Base-by-base conservation (phyloP, 352 stramenopile genomes). In the Pythium guiyangense region DNA sequence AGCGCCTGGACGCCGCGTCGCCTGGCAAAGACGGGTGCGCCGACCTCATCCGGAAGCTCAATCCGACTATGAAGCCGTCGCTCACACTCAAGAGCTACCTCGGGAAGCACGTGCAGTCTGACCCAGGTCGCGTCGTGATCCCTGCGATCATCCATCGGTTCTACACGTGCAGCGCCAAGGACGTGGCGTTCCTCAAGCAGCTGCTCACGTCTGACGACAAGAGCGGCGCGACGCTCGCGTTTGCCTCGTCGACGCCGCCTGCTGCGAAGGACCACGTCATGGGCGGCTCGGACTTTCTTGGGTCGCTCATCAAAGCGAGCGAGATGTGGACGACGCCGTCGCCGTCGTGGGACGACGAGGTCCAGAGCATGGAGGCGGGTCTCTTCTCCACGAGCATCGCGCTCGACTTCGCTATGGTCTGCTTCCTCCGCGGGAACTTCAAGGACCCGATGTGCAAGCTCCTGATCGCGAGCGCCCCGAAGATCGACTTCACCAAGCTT, bases 281-380 rank as follows among this genome's bases (percentile, higher is more conserved):
- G 39, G 35, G 51, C 17, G 26, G 48, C 22, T 67, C 63, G 1
- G 15, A 39, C 5, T 55, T 73, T 31, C 55, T 73, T 2, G 54
- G 58, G 17, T 39, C 51, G 25, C 44, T 73, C 5, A 73, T 73
- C 57, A 60, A 67, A 31, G 54, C 52, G 17, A n/a, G n/a, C n/a
- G 62, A 73, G 45, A 60, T 71, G 56, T 73, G 66, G 66, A 48
- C 42, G 14, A 42, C 40, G 12, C 60, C 60, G 34, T 55, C 62
- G 18, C 66, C 66, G 31, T 59, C 66, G n/a, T 66, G 62, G 54
- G 22, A 51, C 2, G 39, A 54, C 11, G 54, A 62, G n/a, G 35
- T 62, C 8, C 29, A 45, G 22, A 22, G 31, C 29, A 59, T 57
- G 26, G 14, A 50, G 0, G 45, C 22, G 1, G 60, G n/a, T n/a